Conservation (phyloP, 2,329 filamentous ascomycete genomes). For the Penicillium sp. region DNA sequence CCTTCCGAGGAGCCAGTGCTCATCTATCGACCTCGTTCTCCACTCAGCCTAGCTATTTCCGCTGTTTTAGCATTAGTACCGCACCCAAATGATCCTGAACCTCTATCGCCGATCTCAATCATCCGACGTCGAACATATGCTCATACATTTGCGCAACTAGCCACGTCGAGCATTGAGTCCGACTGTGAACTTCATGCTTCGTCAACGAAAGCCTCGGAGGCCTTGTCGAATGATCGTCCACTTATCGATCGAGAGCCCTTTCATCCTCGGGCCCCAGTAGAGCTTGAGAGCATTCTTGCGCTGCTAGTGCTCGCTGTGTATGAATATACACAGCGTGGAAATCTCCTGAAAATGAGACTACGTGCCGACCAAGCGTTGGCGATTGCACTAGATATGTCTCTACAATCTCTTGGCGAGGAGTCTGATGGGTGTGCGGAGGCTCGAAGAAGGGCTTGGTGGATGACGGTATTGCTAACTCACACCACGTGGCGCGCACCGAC, state of each 20-base stretch:
- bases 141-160: conserved; percentile 46
- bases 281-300: conserved; percentile 48
- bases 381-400: conserved; percentile 49
- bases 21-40: conserved; percentile 46
- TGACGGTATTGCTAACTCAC: conserved; percentile 44
- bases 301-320: conserved; percentile 51
- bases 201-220: conserved; percentile 46
- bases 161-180: conserved; percentile 45
- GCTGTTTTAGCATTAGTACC: conserved; percentile 50
- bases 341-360: conserved; percentile 52
- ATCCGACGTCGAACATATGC: conserved; percentile 45
- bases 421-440: conserved; percentile 47
- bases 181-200: conserved; percentile 50
- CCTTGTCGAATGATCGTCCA: conserved; percentile 39
- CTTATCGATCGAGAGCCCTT: conserved; percentile 41
- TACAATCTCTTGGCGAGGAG: conserved; percentile 42
- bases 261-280: conserved; percentile 46
- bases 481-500: not conserved
- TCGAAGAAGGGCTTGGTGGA: conserved; percentile 53
- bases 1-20: conserved; percentile 38
- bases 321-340: conserved; percentile 52
- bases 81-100: conserved; percentile 45
- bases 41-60: conserved; percentile 50
- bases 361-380: conserved; percentile 51
- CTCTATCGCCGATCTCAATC: conserved; percentile 41